Evolutionary conservation across 805 yeast species (phyloP), one percentile per base, ranked within the genome.

Genomic region (Ascoidea rubescens): DNA sequence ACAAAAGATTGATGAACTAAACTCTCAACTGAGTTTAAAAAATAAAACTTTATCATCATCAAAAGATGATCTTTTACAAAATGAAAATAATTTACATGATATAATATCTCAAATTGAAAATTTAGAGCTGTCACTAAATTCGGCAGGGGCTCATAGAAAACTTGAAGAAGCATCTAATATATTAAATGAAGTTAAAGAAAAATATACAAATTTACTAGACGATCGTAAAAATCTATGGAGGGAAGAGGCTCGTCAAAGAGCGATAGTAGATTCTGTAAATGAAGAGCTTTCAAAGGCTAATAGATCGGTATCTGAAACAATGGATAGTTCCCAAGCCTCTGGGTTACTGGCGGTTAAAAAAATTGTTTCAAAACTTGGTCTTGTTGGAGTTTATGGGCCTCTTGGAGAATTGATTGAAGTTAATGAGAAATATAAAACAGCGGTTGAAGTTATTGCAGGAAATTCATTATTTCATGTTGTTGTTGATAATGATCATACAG

Each of bases 371-470:
- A 73, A 74, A 51, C 67, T 89, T 48, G 80, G 79, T 5, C 64
- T 91, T 44, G 66, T 67, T 1, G 74, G 71, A 31, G 95, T 88
- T 7, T 81, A 77, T 65, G 99, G 99, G 0, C 82, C 95, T 0
- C 65, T 93, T 16, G 93, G 95, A 45, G 96, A 89, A 56, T 70
- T 93, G 37, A 84, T 93, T 51, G 75, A 75, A 53, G 91, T 87
- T 4, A 84, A 84, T 57, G 89, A 84, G 51, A 86, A 86, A 60
- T 90, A 87, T 62, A 83, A 83, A 61, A 75, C 81, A 1, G 96
- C 97, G 0, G 87, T 83, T 1, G 98, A 93, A 63, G 90, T 85
- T 1, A 77, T 88, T 49, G 97, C 95, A 28, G 97, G 97, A 1
- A 81, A 78, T 55, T 77, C 95, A 2, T 68, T 93, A 51, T 90